phyloP scores from a whole-genome alignment of 2,329 filamentous ascomycete genomes.

The Endocalyx cinctus region DNA sequence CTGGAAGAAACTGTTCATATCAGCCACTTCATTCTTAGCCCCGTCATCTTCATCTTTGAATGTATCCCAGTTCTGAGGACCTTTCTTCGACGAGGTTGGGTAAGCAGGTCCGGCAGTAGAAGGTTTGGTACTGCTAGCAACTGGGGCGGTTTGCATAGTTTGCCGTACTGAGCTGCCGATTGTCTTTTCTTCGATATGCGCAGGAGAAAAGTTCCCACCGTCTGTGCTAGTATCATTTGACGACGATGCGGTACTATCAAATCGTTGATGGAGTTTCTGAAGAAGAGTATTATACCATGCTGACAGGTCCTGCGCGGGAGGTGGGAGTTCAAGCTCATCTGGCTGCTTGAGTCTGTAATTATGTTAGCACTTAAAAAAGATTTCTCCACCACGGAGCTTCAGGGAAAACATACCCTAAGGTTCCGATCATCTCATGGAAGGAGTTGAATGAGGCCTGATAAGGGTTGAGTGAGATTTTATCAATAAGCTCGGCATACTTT shows the following conservation, averaged over 20 bases:
- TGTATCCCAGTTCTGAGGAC: slow-evolving; percentile 91
- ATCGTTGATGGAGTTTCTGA: slow-evolving; percentile 18
- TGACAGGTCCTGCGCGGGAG: slow-evolving; percentile 8
- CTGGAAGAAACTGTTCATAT: slow-evolving; percentile 84
- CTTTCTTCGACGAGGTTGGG: slow-evolving; percentile 78
- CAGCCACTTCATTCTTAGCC: slow-evolving; percentile 53
- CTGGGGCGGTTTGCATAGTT: too few relatives aligned
- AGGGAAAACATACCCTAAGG: slow-evolving; percentile 17
- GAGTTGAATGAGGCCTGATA: slow-evolving; percentile 10
- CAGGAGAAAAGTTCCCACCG: too few relatives aligned
- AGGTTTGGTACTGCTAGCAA: slow-evolving; percentile 6
- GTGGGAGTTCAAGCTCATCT: slow-evolving; percentile 14
- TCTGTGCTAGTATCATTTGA: neutral
- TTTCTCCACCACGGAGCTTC: too few relatives aligned
- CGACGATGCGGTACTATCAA: slow-evolving; percentile 9
- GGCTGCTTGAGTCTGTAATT: slow-evolving; percentile 16
- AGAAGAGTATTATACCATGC: slow-evolving; percentile 20
- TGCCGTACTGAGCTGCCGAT: too few relatives aligned
- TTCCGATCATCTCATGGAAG: slow-evolving; percentile 15
- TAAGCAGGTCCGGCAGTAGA: slow-evolving; percentile 52
- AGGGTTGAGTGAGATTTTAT: slow-evolving; percentile 17
- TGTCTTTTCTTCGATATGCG: too few relatives aligned
- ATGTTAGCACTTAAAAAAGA: too few relatives aligned
- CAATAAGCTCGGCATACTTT: slow-evolving; percentile 36
- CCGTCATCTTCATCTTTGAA: slow-evolving; percentile 49